Evolutionary conservation across 768 basidiomycete species (phyloP).

Genomic region (Russula griseocarnosa): DNA sequence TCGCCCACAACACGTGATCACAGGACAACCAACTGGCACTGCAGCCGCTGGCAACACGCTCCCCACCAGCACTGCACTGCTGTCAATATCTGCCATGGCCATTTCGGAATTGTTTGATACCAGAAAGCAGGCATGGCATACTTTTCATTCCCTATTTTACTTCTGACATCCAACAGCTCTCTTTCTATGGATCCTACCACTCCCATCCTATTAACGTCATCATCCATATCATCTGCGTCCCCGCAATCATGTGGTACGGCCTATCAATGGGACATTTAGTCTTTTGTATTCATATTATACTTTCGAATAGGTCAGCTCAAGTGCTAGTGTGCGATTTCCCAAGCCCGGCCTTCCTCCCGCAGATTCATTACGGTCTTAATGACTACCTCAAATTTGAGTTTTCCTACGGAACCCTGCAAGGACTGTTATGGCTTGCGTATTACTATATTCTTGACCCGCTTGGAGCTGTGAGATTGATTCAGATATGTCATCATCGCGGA

Average conservation of each 20-base stretch:
- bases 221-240: constrained; percentile 85
- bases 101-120: constrained; percentile 52
- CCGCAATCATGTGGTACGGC: constrained; percentile 71
- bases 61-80: neutral
- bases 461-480: constrained; percentile 63
- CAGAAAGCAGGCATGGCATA: constrained; percentile 55
- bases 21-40: neutral
- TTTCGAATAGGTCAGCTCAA: constrained; percentile 52
- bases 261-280: neutral
- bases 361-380: constrained; percentile 48
- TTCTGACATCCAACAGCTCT: constrained; percentile 48
- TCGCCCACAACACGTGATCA: constrained; percentile 16
- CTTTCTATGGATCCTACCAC: constrained; percentile 94
- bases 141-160: constrained; percentile 15
- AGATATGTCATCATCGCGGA: constrained; percentile 1
- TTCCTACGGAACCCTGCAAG: constrained; percentile 59
- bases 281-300: neutral
- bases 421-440: constrained; percentile 61
- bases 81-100: constrained; percentile 32
- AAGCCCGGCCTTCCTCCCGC: constrained; percentile 44
- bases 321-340: constrained; percentile 44
- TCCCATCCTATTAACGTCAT: constrained; percentile 74
- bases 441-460: constrained; percentile 78
- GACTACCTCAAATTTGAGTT: constrained; percentile 65
- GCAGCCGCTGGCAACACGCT: neutral